These are phyloP conservation scores for Cyberlindnera meyerae DNA, from an alignment of 805 yeast genomes.

Conservation along the genomic window DNA sequence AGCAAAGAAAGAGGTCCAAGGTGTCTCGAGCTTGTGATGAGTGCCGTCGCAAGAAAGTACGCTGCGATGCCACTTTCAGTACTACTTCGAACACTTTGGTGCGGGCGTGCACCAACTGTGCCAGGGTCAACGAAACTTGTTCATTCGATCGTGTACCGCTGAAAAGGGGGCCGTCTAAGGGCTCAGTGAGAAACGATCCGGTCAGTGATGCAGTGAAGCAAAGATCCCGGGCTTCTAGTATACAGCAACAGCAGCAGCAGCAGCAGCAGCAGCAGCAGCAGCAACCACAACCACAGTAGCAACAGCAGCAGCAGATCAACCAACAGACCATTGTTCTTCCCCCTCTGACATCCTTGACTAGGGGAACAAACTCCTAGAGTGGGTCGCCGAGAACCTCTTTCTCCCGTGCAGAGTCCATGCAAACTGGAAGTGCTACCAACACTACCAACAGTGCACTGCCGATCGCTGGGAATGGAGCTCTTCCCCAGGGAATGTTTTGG, in stretches of 20 bases:
- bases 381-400: conserved; percentile 7
- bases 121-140: conserved; percentile 55
- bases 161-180: conserved; percentile 78
- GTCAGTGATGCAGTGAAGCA: conserved; percentile 11
- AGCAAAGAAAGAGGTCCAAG: conserved; percentile 54
- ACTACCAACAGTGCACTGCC: conserved; percentile 10
- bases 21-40: conserved; percentile 81
- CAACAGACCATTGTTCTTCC: conserved; percentile 15
- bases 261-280: too few species aligned
- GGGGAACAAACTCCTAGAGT: conserved; percentile 8
- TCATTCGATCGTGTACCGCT: conserved; percentile 67
- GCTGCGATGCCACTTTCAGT: conserved; percentile 60
- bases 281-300: too few species aligned
- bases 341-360: conserved; percentile 16
- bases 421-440: conserved; percentile 3
- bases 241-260: conserved; percentile 12
- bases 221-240: conserved; percentile 16
- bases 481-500: conserved; percentile 25
- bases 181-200: conserved; percentile 36
- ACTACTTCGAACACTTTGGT: conserved; percentile 41
- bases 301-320: too few species aligned
- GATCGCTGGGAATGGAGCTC: too few species aligned
- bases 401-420: neutral
- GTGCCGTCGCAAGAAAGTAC: conserved; percentile 67
- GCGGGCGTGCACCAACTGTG: conserved; percentile 57